Base-by-base conservation (phyloP, 2,329 filamentous ascomycete species). In the Corynespora cassiicola region DNA sequence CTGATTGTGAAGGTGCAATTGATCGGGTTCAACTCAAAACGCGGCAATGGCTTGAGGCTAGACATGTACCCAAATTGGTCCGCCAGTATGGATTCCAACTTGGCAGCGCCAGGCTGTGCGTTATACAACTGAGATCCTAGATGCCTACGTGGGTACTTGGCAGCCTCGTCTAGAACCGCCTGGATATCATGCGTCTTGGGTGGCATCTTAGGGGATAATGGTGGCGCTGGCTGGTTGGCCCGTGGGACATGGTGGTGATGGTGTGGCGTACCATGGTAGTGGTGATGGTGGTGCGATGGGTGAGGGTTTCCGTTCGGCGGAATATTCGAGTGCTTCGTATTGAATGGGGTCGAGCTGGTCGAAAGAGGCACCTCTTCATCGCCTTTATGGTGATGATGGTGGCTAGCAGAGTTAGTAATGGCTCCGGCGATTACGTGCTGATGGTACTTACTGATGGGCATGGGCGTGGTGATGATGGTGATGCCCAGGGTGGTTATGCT, bases 1-100 rank as follows among this genome's bases (percentile, higher is more conserved):
- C 94, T 89, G 45, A 99, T 80, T 0, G 90, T 96, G 47, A 95
- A 83, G 0, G 88, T 95, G 63, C 90, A 95, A 56, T 97, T 97
- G 43, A 68, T 58, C 52, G 91, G 86, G 43, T 89, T 88, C 28
- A 81, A 84, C 49, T 86, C 73, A 25, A 92, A 88, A 45, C 82
- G 81, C 0, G 92, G 92, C 1, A 96, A 75, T 0, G 88, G 87
- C 36, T 80, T 84, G 0, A 87, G 89, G 18, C 72, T 79, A 15
- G 77, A 79, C 4, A 74, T 75, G 50, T 80, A 84, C 25, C 79
- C 76, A 45, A 81, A 78, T 47, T 80, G 80, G 36, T 76, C 71
- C 50, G 77, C 77, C 17, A 72, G 48, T 9, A 65, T 60, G 2
- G 66, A 67, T 19, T 68, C 65, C 2, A 62, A 61, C 21, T 66